Conservation (phyloP, 495 filamentous ascomycete species). For the Glonium stellatum region DNA sequence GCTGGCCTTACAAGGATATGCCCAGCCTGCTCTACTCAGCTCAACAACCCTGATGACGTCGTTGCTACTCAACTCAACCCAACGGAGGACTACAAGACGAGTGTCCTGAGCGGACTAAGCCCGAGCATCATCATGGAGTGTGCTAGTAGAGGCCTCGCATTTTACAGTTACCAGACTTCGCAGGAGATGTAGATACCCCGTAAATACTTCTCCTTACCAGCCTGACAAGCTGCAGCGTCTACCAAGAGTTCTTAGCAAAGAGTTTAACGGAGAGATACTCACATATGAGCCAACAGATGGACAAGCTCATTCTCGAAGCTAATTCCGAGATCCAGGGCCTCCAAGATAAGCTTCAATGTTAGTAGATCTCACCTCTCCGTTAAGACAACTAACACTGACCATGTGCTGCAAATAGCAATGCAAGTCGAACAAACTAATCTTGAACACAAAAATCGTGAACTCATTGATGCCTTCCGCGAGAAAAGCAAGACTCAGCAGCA, state of each 20-base stretch:
- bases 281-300: constrained; percentile 60
- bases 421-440: constrained; percentile 59
- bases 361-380: not conserved
- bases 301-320: constrained; percentile 74
- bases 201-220: not conserved
- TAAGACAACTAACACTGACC: not conserved
- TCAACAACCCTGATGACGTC: constrained; percentile 71
- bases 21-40: constrained; percentile 70
- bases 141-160: constrained; percentile 71
- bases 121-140: constrained; percentile 88
- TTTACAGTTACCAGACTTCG: constrained; percentile 87
- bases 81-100: constrained; percentile 89
- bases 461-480: constrained; percentile 60
- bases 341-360: constrained; percentile 53
- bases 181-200: constrained; percentile 68
- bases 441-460: constrained; percentile 67
- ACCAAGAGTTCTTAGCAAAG: constrained; percentile 71
- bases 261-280: constrained; percentile 69
- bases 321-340: constrained; percentile 69
- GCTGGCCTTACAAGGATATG: constrained; percentile 54
- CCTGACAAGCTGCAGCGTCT: constrained; percentile 50
- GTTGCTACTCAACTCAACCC: constrained; percentile 71
- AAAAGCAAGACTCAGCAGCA: constrained; percentile 71
- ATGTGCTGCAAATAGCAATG: constrained; percentile 46
- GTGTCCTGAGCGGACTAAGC: constrained; percentile 75